These are phyloP conservation scores for Clitocybe nebularis DNA, from an alignment of 1,284 basidiomycete genomes.

Conservation along the genomic window DNA sequence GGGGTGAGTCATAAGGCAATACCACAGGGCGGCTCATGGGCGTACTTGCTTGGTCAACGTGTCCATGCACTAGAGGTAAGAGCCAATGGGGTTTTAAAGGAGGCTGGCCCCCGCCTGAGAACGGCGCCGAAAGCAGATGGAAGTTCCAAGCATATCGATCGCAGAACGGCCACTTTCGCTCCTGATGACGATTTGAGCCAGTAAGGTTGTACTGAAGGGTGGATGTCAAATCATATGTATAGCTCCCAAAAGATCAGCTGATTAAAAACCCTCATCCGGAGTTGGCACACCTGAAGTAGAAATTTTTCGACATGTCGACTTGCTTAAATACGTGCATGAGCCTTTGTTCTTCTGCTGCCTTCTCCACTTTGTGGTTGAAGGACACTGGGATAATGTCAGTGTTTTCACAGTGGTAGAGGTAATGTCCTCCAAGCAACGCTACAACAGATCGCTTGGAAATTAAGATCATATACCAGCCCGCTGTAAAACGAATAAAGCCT, in stretches of 20 bases:
- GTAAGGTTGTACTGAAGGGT: constrained; percentile 95
- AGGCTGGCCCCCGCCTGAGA: constrained; percentile 36
- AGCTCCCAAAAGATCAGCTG: constrained; percentile 44
- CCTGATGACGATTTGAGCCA: constrained; percentile 37
- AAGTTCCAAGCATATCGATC: constrained; percentile 97
- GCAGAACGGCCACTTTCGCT: constrained; percentile 66
- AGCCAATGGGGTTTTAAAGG: constrained; percentile 77
- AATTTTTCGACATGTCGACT: constrained; percentile 98
- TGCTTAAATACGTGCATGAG: constrained; percentile 94
- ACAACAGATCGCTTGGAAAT: constrained; percentile 91
- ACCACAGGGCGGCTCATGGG: constrained; percentile 15
- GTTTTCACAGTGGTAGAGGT: constrained; percentile 95
- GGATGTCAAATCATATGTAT: constrained; percentile 96
- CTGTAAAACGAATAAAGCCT: constrained; percentile 90
- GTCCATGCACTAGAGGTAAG: constrained; percentile 90
- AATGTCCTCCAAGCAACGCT: constrained; percentile 93
- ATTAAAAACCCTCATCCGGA: neutral
- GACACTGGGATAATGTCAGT: constrained; percentile 80
- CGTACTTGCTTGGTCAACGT: constrained; percentile 97
- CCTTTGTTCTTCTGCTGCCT: constrained; percentile 79
- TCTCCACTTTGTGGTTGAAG: constrained; percentile 75
- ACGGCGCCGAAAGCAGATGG: constrained; percentile 76
- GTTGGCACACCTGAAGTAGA: constrained; percentile 86
- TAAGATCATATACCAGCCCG: constrained; percentile 89
- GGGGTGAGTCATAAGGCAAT: neutral